phyloP scores from a whole-genome alignment of 148 eudicot genomes.

The Amaranthus cruentus region DNA sequence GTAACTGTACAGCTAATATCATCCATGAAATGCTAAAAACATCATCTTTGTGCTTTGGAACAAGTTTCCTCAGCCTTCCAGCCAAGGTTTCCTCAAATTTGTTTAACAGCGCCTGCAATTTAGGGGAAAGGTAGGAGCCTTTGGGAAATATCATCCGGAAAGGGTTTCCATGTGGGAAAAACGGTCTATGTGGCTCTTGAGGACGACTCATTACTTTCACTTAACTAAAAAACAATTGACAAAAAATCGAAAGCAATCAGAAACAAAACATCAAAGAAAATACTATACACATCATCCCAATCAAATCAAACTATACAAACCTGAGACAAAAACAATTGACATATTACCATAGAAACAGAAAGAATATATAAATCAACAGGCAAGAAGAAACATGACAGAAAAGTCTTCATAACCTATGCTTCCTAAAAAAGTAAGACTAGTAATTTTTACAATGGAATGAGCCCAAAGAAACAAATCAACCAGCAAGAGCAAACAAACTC shows the following conservation, averaged over 20 bases:
- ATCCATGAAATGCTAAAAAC: slow-evolving; percentile 73
- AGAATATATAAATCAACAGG: no score
- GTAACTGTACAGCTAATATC: slow-evolving; percentile 52
- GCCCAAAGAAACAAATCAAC: no score
- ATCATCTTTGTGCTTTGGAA: slow-evolving; percentile 47
- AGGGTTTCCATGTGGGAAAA: slow-evolving; percentile 68
- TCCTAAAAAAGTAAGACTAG: no score
- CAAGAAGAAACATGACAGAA: no score
- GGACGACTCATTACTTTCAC: slow-evolving; percentile 55
- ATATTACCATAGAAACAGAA: no score
- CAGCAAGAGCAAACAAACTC: no score
- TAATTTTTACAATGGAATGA: no score
- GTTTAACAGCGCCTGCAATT: slow-evolving; percentile 42
- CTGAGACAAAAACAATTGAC: no score
- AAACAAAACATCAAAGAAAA: background rate
- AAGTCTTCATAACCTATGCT: no score
- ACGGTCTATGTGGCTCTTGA: slow-evolving; percentile 68
- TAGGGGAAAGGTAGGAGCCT: slow-evolving; percentile 56
- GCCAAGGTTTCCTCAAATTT: slow-evolving; percentile 63
- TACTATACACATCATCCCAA: background rate
- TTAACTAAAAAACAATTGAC: slow-evolving; percentile 33
- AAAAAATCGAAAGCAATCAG: background rate
- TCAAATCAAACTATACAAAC: background rate
- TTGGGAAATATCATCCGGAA: slow-evolving; percentile 61
- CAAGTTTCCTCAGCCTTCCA: slow-evolving; percentile 51